A percentile compares a stretch with the other conserved stretches of the same genome.
Evolutionary conservation across 176 grass and related monocot species (phyloP).

Genomic region (Phoenix dactylifera): DNA sequence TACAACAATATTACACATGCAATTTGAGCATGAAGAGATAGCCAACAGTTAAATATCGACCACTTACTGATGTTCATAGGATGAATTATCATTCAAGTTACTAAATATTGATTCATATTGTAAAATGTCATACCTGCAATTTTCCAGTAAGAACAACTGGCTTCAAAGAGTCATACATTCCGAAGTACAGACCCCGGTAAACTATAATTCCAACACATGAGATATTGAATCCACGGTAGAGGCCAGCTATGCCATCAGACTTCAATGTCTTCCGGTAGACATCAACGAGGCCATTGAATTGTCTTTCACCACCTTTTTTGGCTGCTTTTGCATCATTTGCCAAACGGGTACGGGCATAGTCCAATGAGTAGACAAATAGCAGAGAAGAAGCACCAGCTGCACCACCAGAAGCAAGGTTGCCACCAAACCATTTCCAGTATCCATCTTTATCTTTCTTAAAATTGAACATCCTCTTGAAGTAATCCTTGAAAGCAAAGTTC

Average conservation of each 20-base stretch:
- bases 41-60: no score
- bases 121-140: neutral
- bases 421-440: conserved; percentile 12
- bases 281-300: conserved; percentile 8
- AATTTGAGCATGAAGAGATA: no score
- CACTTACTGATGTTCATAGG: no score
- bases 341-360: conserved; percentile 7
- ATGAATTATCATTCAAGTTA: no score
- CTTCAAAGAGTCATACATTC: conserved; percentile 7
- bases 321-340: conserved; percentile 10
- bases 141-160: conserved; percentile 4
- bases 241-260: conserved; percentile 6
- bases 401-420: conserved; percentile 15
- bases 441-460: conserved; percentile 14
- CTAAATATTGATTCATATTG: neutral
- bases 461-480: conserved; percentile 15
- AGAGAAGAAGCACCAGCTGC: conserved; percentile 14
- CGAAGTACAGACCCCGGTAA: conserved; percentile 5
- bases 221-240: conserved; percentile 7
- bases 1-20: no score
- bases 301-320: conserved; percentile 8
- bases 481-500: conserved; percentile 11
- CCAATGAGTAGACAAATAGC: conserved; percentile 10
- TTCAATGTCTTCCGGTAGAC: conserved; percentile 9
- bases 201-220: conserved; percentile 10